Base-by-base conservation (phyloP, 306 rosid genomes). In the Sechiopsis laciniata region DNA sequence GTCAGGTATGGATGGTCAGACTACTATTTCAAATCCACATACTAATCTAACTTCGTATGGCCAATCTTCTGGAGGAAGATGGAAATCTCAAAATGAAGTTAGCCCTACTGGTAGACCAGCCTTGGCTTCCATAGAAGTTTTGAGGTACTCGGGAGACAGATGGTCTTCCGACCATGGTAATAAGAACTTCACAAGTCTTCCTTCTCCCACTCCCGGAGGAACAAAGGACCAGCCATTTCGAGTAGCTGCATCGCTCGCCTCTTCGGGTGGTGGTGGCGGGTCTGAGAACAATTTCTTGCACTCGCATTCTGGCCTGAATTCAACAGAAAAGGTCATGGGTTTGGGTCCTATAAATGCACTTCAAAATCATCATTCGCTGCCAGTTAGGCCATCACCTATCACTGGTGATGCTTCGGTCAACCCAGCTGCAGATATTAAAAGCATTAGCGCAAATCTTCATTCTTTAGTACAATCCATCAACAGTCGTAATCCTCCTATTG, bases 181-280 rank as follows among this genome's bases (percentile, higher is more conserved):
- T 74, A 82, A 83, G 73, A 91, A 86, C 68, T 69, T 96, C 77
- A 83, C 88, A 29, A 88, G 86, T 80, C 95, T 95, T 80, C 99
- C 99, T 72, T 95, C 99, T 80, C 99, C 99, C 52, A 64, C 79
- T 67, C 88, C 83, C 74, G 85, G 85, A 77, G 87, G 80, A 54
- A 60, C 82, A 15, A 86, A 60, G 82, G 87, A 73, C 73, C 91
- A 82, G 81, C 80, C 88, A 35, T 74, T 61, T 65, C 93, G 79
- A 51, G 35, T 78, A 19, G 65, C 84, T 66, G 83, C 80, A 45
- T 78, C 92, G 55, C 65, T 85, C 53, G 24, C 83, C 57, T 76
- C 77, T 75, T 57, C 80, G 0, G 80, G 80, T 19, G 82, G 77
- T 35, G 79, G 69, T 58, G 85, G 78, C 77, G 73, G 62, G 56